Conservation (phyloP, 2,329 filamentous ascomycete genomes). For the Cladosporium colombiae region DNA sequence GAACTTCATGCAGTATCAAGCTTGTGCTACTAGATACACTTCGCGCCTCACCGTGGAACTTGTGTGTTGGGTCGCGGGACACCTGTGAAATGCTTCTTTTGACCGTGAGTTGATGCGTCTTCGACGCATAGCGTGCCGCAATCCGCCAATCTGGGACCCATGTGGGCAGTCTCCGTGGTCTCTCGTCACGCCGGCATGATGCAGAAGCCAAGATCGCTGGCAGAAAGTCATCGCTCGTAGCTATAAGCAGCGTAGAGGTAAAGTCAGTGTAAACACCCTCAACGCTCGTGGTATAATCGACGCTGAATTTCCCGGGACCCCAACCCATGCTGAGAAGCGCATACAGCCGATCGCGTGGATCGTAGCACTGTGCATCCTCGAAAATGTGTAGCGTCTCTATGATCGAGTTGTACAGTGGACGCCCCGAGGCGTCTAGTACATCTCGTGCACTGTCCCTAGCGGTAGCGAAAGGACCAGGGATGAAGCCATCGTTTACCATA, state of each 20-base stretch:
- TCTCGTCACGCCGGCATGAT: neutral
- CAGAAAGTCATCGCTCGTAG: neutral
- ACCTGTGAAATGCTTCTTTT: conserved; percentile 1
- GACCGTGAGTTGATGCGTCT: neutral
- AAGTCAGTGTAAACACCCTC: neutral
- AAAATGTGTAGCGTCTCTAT: neutral
- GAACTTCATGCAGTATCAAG: neutral
- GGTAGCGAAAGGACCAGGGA: neutral
- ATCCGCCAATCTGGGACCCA: neutral
- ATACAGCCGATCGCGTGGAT: neutral
- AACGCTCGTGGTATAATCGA: neutral
- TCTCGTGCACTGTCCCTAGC: neutral
- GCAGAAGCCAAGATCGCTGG: neutral
- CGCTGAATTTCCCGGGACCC: neutral
- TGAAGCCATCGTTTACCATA: neutral
- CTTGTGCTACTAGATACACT: neutral
- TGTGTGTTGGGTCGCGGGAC: neutral
- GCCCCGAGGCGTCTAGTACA: neutral
- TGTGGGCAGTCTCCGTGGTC: neutral
- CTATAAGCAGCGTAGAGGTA: neutral
- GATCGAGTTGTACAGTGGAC: neutral
- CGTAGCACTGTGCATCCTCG: neutral
- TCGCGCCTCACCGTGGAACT: neutral
- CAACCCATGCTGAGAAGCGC: conserved; percentile 3
- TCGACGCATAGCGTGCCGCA: neutral